Percentiles rank a stretch among this genome's conserved stretches.
phyloP scores from a whole-genome alignment of 1,284 basidiomycete species.

The Fomes fomentarius region DNA sequence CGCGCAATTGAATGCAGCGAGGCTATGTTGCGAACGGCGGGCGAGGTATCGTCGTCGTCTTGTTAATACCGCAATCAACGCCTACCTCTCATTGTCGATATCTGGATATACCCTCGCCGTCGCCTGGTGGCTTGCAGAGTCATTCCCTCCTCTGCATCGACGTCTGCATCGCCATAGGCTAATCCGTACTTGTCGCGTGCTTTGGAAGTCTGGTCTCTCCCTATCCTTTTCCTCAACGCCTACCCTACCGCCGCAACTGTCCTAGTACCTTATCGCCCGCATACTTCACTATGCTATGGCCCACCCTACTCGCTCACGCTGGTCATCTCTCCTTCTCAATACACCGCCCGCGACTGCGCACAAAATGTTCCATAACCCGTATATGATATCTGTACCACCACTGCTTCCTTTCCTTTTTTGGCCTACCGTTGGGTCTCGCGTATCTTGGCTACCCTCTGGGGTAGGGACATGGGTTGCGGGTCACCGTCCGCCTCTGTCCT shows the following conservation, averaged over 20 bases:
- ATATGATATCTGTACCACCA: constrained; percentile 22
- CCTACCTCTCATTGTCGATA: constrained; percentile 25
- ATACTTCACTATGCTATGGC: constrained; percentile 23
- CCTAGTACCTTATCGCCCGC: constrained; percentile 14
- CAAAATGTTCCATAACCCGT: constrained; percentile 22
- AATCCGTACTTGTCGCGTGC: constrained; percentile 20
- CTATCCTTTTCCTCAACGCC: constrained; percentile 8
- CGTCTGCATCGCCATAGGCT: constrained; percentile 6
- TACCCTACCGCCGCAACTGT: constrained; percentile 12
- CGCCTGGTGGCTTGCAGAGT: constrained; percentile 5
- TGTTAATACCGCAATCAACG: constrained; percentile 6
- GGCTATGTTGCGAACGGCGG: constrained; percentile 9
- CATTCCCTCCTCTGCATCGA: constrained; percentile 5
- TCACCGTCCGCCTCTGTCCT: neutral
- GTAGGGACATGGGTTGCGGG: neutral
- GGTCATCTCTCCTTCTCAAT: constrained; percentile 1
- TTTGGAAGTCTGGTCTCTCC: constrained; percentile 11
- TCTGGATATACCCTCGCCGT: constrained; percentile 24
- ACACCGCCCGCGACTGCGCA: constrained; percentile 2
- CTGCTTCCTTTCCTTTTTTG: constrained; percentile 12
- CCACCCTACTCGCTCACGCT: constrained; percentile 15
- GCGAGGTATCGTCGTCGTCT: constrained; percentile 21
- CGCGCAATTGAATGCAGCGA: constrained; percentile 15
- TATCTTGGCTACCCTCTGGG: constrained; percentile 1
- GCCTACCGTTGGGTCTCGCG: constrained; percentile 8